phyloP scores from a whole-genome alignment of 106 monocot species.

The Phalaenopsis equestris region DNA sequence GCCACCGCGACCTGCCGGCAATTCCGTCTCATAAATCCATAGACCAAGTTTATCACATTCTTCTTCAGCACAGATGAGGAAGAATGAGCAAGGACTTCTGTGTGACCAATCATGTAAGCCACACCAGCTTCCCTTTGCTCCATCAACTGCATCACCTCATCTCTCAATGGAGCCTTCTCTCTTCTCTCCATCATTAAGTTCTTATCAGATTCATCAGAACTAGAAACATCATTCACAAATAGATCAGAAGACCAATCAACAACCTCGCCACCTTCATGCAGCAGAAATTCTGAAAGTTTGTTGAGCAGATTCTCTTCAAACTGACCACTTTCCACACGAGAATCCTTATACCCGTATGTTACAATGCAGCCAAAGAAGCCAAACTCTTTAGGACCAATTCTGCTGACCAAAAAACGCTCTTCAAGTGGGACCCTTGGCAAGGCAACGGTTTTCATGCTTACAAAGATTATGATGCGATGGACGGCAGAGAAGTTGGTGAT shows the following conservation, averaged over 20 bases:
- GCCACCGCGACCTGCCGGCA: constrained; percentile 33
- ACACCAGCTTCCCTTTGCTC: constrained; percentile 62
- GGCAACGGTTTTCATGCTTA: constrained; percentile 35
- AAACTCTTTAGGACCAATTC: constrained; percentile 39
- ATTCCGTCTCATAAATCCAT: constrained; percentile 61
- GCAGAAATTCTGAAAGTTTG: constrained; percentile 57
- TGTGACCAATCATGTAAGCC: constrained; percentile 75
- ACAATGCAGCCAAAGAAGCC: constrained; percentile 46
- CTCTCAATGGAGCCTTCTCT: constrained; percentile 7
- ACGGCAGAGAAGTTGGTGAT: constrained; percentile 78
- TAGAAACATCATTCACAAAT: constrained; percentile 5
- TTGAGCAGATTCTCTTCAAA: constrained; percentile 60
- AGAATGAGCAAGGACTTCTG: constrained; percentile 35
- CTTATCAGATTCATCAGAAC: not conserved
- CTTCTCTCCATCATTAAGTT: not conserved
- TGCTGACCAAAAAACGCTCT: constrained; percentile 43
- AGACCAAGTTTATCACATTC: constrained; percentile 38
- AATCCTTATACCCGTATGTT: constrained; percentile 69
- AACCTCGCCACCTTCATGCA: constrained; percentile 16
- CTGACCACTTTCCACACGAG: constrained; percentile 20
- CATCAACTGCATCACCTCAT: constrained; percentile 43
- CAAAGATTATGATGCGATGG: constrained; percentile 56
- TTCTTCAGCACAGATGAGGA: constrained; percentile 43
- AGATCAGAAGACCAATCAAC: constrained; percentile 12
- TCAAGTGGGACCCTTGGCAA: constrained; percentile 39